These are phyloP conservation scores for Xerocomus spinulosus DNA, from an alignment of 768 basidiomycete species.

Conservation along the genomic window DNA sequence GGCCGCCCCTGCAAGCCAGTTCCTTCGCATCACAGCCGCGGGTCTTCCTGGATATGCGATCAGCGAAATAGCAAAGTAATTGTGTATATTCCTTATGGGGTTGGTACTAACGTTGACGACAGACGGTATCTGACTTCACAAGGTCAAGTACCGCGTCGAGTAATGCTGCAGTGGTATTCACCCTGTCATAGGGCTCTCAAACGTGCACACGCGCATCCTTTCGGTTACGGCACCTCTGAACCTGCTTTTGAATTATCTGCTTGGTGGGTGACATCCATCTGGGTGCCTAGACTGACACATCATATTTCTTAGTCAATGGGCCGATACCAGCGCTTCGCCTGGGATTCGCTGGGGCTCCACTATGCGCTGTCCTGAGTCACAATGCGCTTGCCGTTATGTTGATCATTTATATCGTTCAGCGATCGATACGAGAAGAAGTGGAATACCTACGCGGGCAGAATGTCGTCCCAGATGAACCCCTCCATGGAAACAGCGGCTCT, in stretches of 20 bases:
- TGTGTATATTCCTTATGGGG: neutral
- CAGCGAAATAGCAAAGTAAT: constrained; percentile 38
- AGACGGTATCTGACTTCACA: constrained; percentile 22
- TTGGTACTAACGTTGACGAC: constrained; percentile 1
- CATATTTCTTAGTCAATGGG: constrained; percentile 16
- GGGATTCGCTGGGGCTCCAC: constrained; percentile 24
- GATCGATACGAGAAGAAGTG: constrained; percentile 18
- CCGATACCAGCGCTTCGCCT: constrained; percentile 24
- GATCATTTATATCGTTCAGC: constrained; percentile 21
- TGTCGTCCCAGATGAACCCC: constrained; percentile 7
- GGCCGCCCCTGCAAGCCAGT: constrained; percentile 35
- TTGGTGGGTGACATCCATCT: constrained; percentile 10
- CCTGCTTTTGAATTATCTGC: constrained; percentile 22
- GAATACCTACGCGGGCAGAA: constrained; percentile 11
- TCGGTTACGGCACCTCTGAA: constrained; percentile 22
- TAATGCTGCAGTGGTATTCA: neutral
- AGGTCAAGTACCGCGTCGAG: constrained; percentile 7
- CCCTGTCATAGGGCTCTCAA: constrained; percentile 18
- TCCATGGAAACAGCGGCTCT: neutral
- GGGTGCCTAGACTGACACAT: neutral
- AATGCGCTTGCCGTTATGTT: constrained; percentile 19
- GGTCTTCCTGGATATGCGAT: constrained; percentile 46
- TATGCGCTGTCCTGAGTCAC: constrained; percentile 27
- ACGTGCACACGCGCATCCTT: constrained; percentile 20
- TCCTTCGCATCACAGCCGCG: constrained; percentile 36